A percentile compares a stretch with the other conserved stretches of the same genome.
Evolutionary conservation across 441 rosid genomes (phyloP).

Genomic region (Codiaeum variegatum): DNA sequence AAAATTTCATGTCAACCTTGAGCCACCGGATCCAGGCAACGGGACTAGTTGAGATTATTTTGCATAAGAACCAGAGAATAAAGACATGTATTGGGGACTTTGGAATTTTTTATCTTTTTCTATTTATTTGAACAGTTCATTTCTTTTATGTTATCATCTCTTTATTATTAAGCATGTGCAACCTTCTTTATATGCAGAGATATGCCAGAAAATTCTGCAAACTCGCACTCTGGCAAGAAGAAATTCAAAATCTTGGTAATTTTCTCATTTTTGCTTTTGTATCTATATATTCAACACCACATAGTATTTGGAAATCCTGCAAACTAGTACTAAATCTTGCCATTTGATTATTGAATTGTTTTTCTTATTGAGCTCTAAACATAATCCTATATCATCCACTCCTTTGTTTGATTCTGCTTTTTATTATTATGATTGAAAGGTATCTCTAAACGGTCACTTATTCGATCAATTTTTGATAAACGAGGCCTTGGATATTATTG

Average conservation of each 20-base stretch:
- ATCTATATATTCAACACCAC: slow-evolving; percentile 7
- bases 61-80: background rate
- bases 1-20: background rate
- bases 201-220: slow-evolving; percentile 30
- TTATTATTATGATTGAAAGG: slow-evolving; percentile 45
- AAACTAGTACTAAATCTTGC: background rate
- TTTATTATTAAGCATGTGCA: background rate
- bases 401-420: slow-evolving; percentile 18
- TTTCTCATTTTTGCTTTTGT: slow-evolving; percentile 18
- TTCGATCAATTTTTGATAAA: slow-evolving; percentile 90
- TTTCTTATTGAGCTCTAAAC: slow-evolving; percentile 2
- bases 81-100: background rate
- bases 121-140: background rate
- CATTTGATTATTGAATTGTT: background rate
- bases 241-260: slow-evolving; percentile 69
- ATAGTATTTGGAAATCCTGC: slow-evolving; percentile 11
- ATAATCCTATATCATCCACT: slow-evolving; percentile 5
- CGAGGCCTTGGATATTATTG: slow-evolving; percentile 91
- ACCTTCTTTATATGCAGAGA: slow-evolving; percentile 46
- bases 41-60: background rate
- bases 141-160: background rate
- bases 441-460: slow-evolving; percentile 86
- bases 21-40: background rate
- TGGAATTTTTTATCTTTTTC: background rate
- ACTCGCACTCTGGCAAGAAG: slow-evolving; percentile 39